Conservation (phyloP, 2,329 filamentous ascomycete genomes). For the Biscogniauxia sp. region DNA sequence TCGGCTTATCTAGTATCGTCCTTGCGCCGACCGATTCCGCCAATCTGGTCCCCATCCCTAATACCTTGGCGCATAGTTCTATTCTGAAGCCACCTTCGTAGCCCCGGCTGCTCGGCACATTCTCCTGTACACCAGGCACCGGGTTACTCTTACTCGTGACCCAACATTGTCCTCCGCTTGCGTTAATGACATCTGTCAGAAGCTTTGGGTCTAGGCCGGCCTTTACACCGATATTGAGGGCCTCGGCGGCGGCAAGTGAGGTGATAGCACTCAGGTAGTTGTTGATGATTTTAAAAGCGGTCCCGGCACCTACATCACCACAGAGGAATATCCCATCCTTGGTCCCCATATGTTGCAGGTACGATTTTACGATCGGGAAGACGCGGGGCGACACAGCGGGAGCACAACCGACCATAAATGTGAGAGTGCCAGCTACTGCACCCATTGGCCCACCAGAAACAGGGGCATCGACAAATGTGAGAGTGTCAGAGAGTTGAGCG, state of each 20-base stretch:
- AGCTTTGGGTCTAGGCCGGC: conserved; percentile 39
- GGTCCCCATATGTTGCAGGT: conserved; percentile 57
- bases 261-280: conserved; percentile 71
- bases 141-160: conserved; percentile 33
- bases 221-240: conserved; percentile 38
- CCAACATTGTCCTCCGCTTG: conserved; percentile 55
- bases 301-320: conserved; percentile 59
- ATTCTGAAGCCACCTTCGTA: conserved; percentile 34
- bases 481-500: conserved; percentile 29
- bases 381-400: conserved; percentile 43
- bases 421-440: conserved; percentile 33
- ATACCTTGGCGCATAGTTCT: conserved; percentile 31
- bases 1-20: conserved; percentile 28
- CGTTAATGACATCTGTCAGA: conserved; percentile 67
- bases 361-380: conserved; percentile 52
- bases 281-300: conserved; percentile 71
- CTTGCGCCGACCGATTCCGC: conserved; percentile 29
- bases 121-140: conserved; percentile 30
- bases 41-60: conserved; percentile 28
- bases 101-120: conserved; percentile 29
- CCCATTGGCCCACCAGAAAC: conserved; percentile 37
- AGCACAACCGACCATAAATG: conserved; percentile 36
- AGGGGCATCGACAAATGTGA: conserved; percentile 36
- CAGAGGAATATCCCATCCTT: conserved; percentile 55
- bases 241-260: conserved; percentile 49